Base-by-base conservation (phyloP, 768 basidiomycete genomes). In the Calocybe indica region DNA sequence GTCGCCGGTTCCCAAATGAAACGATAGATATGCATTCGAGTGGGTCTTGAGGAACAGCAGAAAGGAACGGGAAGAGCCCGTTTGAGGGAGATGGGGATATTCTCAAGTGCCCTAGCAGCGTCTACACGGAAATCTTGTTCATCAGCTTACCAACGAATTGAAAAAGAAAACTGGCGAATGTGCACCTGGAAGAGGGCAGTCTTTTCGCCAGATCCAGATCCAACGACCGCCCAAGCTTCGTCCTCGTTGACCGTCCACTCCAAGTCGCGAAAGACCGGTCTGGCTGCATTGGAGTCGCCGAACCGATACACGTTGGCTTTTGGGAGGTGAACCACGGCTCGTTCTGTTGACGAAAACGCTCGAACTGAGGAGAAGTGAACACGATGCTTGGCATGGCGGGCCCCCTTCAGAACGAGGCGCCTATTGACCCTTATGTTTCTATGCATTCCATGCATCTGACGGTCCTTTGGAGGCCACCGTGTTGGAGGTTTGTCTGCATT, bases 1-100 rank as follows among this genome's bases (percentile, higher is more conserved):
- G 70, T 1, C 75, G 69, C 12, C 82, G 74, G 51, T 86, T 81
- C 0, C 82, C 74, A 52, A 88, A 89, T 1, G 84, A 82, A 7
- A 90, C 85, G 32, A 81, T 61, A 11, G 73, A 68, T 32, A 88
- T 59, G 31, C 64, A 64, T 6, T 71, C 58, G 51, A 75, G 75
- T 0, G 83, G 72, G 53, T 88, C 77, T 11, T 58, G 55, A 13
- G 62, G 53, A 6, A 59, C 46, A 14, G 64, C 55, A 1, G 73
- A 67, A 28, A 92, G 71, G 54, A 83, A 83, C 0, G 92, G 92
- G 58, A 86, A 93, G n/a, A 89, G 70, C 1, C 92, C 90, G 1
- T 73, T 72, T 11, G 82, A 79, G 13, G 79, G 74, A 1, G 74
- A 72, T 0, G 90, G 86, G 14, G 78, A 66, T 29, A 94, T 75